These are phyloP conservation scores for Dysphania ambrosioides DNA, from an alignment of 148 eudicot genomes.

Conservation along the genomic window DNA sequence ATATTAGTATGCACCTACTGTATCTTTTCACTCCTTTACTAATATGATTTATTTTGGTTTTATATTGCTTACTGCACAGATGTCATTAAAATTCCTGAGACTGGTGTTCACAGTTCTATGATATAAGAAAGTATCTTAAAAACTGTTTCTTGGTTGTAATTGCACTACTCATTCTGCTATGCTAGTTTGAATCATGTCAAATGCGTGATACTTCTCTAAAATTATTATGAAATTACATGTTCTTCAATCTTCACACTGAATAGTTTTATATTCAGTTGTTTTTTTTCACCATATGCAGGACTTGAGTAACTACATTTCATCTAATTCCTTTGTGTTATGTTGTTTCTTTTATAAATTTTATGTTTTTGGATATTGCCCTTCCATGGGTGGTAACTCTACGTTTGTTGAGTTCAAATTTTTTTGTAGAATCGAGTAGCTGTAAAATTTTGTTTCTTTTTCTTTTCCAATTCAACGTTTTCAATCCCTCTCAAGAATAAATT, in stretches of 20 bases:
- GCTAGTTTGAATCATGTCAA: background rate
- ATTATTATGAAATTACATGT: background rate
- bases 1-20: conserved; percentile 9
- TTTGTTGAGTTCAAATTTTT: background rate
- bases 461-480: no score
- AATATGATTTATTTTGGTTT: conserved; percentile 16
- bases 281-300: background rate
- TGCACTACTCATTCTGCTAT: background rate
- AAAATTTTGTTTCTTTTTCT: no score
- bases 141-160: background rate
- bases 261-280: background rate
- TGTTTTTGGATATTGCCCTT: background rate
- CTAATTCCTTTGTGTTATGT: background rate
- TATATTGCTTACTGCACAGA: conserved; percentile 10
- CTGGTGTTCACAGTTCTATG: conserved; percentile 4
- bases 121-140: background rate
- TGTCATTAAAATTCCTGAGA: background rate
- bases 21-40: background rate
- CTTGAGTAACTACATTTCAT: background rate
- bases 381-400: background rate
- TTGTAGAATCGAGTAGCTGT: background rate
- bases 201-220: background rate
- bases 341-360: background rate
- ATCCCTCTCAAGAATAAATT: no score
- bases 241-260: background rate